Conservation (phyloP, 148 eudicot genomes). For the Nyssa sinensis region DNA sequence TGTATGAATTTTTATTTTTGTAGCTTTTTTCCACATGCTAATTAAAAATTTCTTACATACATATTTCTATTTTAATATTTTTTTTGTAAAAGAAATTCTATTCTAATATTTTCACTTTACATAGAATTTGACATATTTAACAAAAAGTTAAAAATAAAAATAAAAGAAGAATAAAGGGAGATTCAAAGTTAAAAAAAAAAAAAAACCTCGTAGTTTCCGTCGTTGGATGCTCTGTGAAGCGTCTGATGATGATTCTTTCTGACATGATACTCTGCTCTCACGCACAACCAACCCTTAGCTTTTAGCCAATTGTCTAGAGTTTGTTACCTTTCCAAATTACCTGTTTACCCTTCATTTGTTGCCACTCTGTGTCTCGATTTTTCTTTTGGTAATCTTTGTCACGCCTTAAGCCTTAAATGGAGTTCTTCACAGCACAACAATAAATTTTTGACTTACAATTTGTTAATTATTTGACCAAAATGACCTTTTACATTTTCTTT, state of each 20-base stretch:
- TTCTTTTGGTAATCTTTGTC: no score
- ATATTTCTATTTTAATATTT: no score
- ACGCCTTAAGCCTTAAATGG: no score
- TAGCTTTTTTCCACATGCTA: no score
- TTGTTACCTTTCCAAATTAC: not conserved
- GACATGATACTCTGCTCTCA: conserved; percentile 7
- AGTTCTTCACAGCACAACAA: not conserved
- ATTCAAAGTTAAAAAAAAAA: not conserved
- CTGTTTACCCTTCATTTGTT: not conserved
- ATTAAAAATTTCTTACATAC: no score
- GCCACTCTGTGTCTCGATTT: no score
- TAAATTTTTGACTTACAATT: not conserved
- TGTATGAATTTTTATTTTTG: no score
- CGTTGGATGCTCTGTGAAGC: not conserved
- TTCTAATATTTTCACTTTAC: no score
- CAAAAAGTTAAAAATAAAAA: no score
- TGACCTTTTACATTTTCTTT: not conserved
- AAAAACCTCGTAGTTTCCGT: conserved; percentile 32
- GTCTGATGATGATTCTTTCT: not conserved
- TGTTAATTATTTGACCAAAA: not conserved
- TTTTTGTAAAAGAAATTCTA: no score
- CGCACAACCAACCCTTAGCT: conserved; percentile 12
- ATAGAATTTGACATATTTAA: no score
- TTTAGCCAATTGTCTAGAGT: not conserved
- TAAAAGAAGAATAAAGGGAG: not conserved